Base-by-base conservation (phyloP, 208 protist genomes). In the Acanthamoeba lenticulata region DNA sequence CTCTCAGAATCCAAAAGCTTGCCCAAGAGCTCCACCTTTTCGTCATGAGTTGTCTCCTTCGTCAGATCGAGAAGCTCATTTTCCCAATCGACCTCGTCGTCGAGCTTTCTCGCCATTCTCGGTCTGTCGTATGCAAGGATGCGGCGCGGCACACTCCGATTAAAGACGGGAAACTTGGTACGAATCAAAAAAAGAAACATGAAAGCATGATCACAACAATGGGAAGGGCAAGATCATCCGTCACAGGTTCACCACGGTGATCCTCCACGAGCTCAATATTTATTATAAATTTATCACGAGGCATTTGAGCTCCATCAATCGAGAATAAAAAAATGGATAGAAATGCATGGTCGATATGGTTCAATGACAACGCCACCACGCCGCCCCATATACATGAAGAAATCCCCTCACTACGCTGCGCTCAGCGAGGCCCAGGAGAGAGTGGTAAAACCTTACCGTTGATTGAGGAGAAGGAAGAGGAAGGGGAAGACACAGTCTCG, bases 1-100 rank as follows among this genome's bases (percentile, higher is more conserved):
- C 62, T 83, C 65, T 81, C 67, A 81, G 89, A 93, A 42, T 93
- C 89, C 55, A 93, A 40, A 15, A 93, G 29, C 42, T 81, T 93
- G 32, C 67, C 67, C 62, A 93, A 47, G 27, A 81, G 57, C 29
- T 74, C 67, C 2, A 55, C 60, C 67, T 93, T 93, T 44, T 93
- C 89, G 32, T 85, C 89, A 29, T 93, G n/a, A 38, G 42, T 93
- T 0, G 44, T 74, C 44, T 93, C 67, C 67, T 83, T 77, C 7
- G 42, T 52, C 62, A 93, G 45, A 81, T 93, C 89, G 17, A 93
- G 44, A 24, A 93, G 67, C 15, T 93, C 67, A 40, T 93, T 55
- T 32, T 93, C 89, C 67, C 24, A 32, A 40, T 74, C 89, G 42
- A 42, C 89, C 42, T 93, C 89, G 49, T 93, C 89, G 89, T 81